Evolutionary conservation across 805 yeast genomes (phyloP).

Genomic region (Cyberlindnera misumaiensis): DNA sequence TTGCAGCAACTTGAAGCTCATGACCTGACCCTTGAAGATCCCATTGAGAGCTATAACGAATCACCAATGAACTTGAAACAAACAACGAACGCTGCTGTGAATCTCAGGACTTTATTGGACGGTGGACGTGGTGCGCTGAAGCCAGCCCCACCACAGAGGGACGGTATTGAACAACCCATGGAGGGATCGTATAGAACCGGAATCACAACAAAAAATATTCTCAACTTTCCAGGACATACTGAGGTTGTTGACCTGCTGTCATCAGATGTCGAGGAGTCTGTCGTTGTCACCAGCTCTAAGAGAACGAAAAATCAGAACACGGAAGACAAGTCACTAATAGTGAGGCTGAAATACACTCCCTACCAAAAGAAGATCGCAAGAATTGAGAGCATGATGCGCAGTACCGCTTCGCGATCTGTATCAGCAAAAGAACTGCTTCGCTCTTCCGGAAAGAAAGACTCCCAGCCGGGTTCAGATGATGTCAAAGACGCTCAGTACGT

Average conservation of each 20-base stretch:
- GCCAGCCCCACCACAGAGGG: background rate
- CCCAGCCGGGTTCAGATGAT: slow-evolving; percentile 1
- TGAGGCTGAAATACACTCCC: slow-evolving; percentile 17
- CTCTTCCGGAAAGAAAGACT: slow-evolving; percentile 4
- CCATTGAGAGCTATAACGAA: background rate
- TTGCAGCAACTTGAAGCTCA: background rate
- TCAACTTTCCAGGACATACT: slow-evolving; percentile 5
- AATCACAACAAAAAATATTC: slow-evolving; percentile 12
- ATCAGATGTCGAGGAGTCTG: slow-evolving; percentile 8
- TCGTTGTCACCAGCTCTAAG: background rate
- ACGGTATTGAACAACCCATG: background rate
- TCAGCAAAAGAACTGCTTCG: slow-evolving; percentile 17
- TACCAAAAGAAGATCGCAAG: slow-evolving; percentile 12
- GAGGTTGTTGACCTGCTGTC: slow-evolving; percentile 12
- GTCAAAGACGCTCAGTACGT: slow-evolving; percentile 1
- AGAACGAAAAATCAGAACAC: slow-evolving; percentile 4
- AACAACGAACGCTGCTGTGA: slow-evolving; percentile 1
- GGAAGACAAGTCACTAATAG: slow-evolving; percentile 5
- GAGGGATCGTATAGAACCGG: slow-evolving; percentile 5
- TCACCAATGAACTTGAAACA: background rate
- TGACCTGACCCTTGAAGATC: background rate
- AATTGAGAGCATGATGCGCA: slow-evolving; percentile 19
- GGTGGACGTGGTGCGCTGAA: slow-evolving; percentile 3
- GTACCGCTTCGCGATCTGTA: slow-evolving; percentile 7
- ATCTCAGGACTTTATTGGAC: slow-evolving; percentile 4